Percentiles rank a stretch among this genome's conserved stretches.
Evolutionary conservation across 2,329 filamentous ascomycete species (phyloP).

Genomic region (Aspergillus uvarum): DNA sequence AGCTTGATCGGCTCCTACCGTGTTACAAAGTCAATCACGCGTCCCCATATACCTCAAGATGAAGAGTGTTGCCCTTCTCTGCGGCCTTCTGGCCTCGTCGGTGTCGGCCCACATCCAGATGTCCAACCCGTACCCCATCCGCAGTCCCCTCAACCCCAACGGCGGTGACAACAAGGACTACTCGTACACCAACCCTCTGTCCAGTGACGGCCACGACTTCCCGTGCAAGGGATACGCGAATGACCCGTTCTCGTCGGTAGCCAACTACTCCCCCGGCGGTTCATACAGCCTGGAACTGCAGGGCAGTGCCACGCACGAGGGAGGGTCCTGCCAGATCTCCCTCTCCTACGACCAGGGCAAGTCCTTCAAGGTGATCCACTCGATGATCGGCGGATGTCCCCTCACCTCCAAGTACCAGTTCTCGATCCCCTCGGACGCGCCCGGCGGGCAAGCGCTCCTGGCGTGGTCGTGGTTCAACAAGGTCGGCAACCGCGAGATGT

Average conservation of each 20-base stretch:
- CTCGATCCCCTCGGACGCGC: slow-evolving; percentile 63
- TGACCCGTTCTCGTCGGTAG: slow-evolving; percentile 55
- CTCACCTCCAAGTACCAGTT: slow-evolving; percentile 60
- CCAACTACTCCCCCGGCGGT: slow-evolving; percentile 62
- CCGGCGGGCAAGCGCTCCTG: slow-evolving; percentile 62
- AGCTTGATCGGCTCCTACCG: background rate
- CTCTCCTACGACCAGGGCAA: slow-evolving; percentile 71
- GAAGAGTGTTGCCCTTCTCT: slow-evolving; percentile 34
- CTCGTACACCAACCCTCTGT: slow-evolving; percentile 68
- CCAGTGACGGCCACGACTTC: slow-evolving; percentile 60
- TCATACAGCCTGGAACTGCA: slow-evolving; percentile 63
- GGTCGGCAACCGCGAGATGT: slow-evolving; percentile 77
- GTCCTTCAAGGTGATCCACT: slow-evolving; percentile 68
- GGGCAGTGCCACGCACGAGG: slow-evolving; percentile 64
- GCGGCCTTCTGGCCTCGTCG: slow-evolving; percentile 33
- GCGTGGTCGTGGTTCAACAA: slow-evolving; percentile 79
- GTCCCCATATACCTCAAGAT: slow-evolving; percentile 20
- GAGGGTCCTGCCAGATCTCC: slow-evolving; percentile 74
- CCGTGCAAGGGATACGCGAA: slow-evolving; percentile 71
- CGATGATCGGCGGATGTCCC: slow-evolving; percentile 60
- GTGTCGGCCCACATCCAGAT: slow-evolving; percentile 56
- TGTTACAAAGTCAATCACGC: background rate
- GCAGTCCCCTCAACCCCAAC: slow-evolving; percentile 51
- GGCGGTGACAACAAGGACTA: slow-evolving; percentile 60
- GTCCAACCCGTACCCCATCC: slow-evolving; percentile 55